Base-by-base conservation (phyloP, 306 rosid genomes). In the Castanea crenata region DNA sequence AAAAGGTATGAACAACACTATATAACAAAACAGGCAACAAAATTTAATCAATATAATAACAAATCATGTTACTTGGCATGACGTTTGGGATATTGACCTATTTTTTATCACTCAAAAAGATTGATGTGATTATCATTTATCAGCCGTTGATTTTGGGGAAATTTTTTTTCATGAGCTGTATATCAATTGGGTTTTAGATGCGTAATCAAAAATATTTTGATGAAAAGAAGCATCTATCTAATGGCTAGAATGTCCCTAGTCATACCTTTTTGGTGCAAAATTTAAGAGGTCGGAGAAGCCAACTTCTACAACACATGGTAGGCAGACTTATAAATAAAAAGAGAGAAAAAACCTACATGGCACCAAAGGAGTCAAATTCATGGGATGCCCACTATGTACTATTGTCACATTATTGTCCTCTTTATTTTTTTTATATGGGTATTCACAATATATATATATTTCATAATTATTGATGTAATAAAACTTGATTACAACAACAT, bases 381-480 rank as follows among this genome's bases (percentile, higher is more conserved):
- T 74, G 88, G 84, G 92, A 88, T 89, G 82, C 89, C 92, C 93
- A 86, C 93, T 86, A 78, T 74, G 89, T 55, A 74, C 78, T 71
- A 80, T 87, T 91, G 88, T 76, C 85, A 79, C 67, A 76, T 57
- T 76, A 78, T 85, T 80, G 80, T 84, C 79, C 55, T 51, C 9
- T 76, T 62, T 56, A 10, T 12, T 49, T 49, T 0, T 7, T 38
- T 41, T 41, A 41, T 41, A 41, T 41, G 11, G 46, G 11, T 41
- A 41, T 41, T 41, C 46, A 41, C 46, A 38, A 38, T 1, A 38
- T 6, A 38, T 38, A 7, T 38, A 7, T 38, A 32, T 44, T 49
- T 49, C 54, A 49, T 12, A 1, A 12, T 13, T 10, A 49, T 49
- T 49, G 54, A 13, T 49, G 54, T 49, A 3, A 13, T 11, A 49